phyloP scores from a whole-genome alignment of 2,329 filamentous ascomycete genomes.

The Pseudocercospora fijiensis region DNA sequence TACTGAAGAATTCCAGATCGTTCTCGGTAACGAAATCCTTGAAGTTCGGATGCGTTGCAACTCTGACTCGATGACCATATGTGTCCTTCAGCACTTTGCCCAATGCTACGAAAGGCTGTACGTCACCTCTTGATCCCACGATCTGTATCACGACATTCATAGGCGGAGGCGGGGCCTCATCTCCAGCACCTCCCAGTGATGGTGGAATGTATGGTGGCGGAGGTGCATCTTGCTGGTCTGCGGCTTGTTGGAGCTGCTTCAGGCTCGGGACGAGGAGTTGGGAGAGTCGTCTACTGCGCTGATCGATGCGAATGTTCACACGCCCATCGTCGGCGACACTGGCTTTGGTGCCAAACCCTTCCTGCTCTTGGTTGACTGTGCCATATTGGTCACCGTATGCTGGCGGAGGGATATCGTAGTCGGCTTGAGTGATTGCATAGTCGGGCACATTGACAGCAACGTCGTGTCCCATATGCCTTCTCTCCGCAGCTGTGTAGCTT shows the following conservation, averaged over 20 bases:
- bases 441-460: constrained; percentile 22
- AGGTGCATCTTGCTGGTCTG: constrained; percentile 50
- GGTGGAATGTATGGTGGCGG: constrained; percentile 70
- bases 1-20: constrained; percentile 53
- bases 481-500: constrained; percentile 20
- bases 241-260: constrained; percentile 53
- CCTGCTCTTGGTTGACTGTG: constrained; percentile 40
- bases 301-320: constrained; percentile 76
- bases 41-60: constrained; percentile 52
- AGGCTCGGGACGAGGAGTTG: constrained; percentile 67
- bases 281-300: constrained; percentile 65
- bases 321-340: constrained; percentile 64
- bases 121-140: constrained; percentile 51
- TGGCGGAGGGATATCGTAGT: constrained; percentile 39
- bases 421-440: constrained; percentile 13
- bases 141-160: constrained; percentile 53
- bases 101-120: constrained; percentile 52
- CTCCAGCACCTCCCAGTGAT: constrained; percentile 65
- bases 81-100: constrained; percentile 52
- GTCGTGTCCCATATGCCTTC: constrained; percentile 32
- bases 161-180: constrained; percentile 53
- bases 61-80: constrained; percentile 49
- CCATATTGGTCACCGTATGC: constrained; percentile 43
- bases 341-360: constrained; percentile 43
- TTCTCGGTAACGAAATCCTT: constrained; percentile 51